Conservation (phyloP, 306 rosid species). For the Ziziphus jujuba region DNA sequence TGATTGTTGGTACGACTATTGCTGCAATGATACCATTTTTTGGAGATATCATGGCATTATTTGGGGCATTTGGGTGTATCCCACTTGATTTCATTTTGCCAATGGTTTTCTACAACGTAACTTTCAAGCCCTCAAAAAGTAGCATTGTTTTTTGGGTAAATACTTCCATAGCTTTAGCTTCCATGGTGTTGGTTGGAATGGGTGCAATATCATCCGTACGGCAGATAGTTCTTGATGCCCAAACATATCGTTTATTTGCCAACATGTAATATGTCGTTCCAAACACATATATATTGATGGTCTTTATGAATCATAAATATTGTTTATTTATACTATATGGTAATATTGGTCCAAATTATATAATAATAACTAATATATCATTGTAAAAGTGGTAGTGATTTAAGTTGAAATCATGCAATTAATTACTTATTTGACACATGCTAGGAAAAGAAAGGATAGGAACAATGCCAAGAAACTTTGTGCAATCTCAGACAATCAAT, state of each 20-base stretch:
- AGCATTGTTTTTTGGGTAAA: conserved; percentile 56
- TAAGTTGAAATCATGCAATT: too few species aligned
- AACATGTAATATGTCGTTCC: conserved; percentile 27
- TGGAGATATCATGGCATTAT: conserved; percentile 71
- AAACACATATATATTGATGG: too few species aligned
- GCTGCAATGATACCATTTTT: conserved; percentile 92
- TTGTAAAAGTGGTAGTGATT: too few species aligned
- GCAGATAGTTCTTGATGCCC: conserved; percentile 70
- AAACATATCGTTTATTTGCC: conserved; percentile 57
- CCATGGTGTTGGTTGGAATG: conserved; percentile 44
- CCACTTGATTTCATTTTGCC: conserved; percentile 87
- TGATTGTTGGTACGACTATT: conserved; percentile 50
- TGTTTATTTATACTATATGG: too few species aligned
- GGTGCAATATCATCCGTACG: conserved; percentile 78
- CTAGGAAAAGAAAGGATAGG: too few species aligned
- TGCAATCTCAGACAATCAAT: too few species aligned
- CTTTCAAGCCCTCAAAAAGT: conserved; percentile 76
- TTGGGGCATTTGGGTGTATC: conserved; percentile 79
- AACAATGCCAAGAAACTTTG: too few species aligned
- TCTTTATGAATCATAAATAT: too few species aligned
- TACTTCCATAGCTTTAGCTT: conserved; percentile 49
- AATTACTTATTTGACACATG: too few species aligned
- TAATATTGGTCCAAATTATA: too few species aligned
- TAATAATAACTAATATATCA: too few species aligned
- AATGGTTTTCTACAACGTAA: conserved; percentile 62